A percentile compares a stretch with the other conserved stretches of the same genome.
These are phyloP conservation scores for Eragrostis tef DNA, from an alignment of 202 grass and related monocot species.

Conservation along the genomic window DNA sequence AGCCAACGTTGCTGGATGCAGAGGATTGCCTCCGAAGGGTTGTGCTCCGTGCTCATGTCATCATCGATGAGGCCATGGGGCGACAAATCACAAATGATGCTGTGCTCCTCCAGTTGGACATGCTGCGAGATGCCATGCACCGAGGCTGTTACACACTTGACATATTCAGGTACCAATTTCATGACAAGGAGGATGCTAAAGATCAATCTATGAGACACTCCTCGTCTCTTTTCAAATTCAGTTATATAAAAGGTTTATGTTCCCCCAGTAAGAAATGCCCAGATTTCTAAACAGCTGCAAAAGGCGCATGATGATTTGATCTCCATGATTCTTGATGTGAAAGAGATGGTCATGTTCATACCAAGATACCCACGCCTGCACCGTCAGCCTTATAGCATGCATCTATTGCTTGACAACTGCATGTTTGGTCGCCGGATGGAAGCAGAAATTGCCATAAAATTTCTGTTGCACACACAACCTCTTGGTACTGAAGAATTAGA, in stretches of 20 bases:
- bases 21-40: neutral
- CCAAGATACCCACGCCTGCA: neutral
- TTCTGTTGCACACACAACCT: neutral
- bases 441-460: neutral
- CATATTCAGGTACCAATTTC: neutral
- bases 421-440: conserved; percentile 15
- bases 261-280: neutral
- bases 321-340: neutral
- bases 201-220: neutral
- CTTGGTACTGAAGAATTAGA: neutral
- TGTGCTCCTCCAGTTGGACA: neutral
- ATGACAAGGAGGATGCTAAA: neutral
- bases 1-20: neutral
- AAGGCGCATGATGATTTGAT: neutral
- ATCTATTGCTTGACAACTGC: neutral
- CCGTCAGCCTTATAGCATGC: conserved; percentile 15
- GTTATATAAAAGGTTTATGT: too few species aligned
- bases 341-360: neutral
- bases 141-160: neutral
- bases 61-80: neutral
- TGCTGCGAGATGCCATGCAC: neutral
- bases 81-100: conserved; percentile 15
- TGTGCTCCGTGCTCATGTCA: neutral
- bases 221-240: neutral
- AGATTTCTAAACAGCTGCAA: neutral